Conservation (phyloP, 192 early-diverging fungal genomes). For the Coemansia furcata region DNA sequence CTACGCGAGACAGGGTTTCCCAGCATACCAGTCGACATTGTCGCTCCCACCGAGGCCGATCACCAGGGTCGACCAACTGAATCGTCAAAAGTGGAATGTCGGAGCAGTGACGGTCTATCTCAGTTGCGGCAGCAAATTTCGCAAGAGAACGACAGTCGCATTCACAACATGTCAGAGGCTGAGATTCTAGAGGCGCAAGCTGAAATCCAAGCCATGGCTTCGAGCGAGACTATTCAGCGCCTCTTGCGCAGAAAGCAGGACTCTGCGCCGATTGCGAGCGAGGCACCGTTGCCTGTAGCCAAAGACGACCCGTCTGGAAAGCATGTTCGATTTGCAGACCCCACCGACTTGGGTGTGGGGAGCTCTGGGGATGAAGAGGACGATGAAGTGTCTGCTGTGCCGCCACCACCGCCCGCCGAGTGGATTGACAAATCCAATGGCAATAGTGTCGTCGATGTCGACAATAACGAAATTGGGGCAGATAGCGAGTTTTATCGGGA, state of each 20-base stretch:
- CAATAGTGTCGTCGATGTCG: slow-evolving; percentile 9
- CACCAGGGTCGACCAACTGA: neutral
- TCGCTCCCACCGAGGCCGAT: neutral
- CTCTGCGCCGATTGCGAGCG: neutral
- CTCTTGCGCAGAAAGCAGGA: slow-evolving; percentile 43
- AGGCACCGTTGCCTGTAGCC: neutral
- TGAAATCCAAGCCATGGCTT: slow-evolving; percentile 64
- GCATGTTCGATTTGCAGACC: slow-evolving; percentile 33
- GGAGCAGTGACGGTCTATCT: neutral
- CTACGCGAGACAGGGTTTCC: slow-evolving; percentile 30
- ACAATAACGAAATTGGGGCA: slow-evolving; percentile 28
- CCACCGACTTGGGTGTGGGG: slow-evolving; percentile 6
- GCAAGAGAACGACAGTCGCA: slow-evolving; percentile 55
- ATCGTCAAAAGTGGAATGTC: neutral
- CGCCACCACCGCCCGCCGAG: slow-evolving; percentile 39
- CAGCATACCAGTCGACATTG: slow-evolving; percentile 20
- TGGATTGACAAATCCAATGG: slow-evolving; percentile 19
- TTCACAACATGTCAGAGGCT: slow-evolving; percentile 68
- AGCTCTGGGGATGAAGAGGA: neutral
- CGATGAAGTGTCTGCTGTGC: slow-evolving; percentile 12
- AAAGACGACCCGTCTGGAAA: neutral
- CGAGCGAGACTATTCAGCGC: slow-evolving; percentile 63
- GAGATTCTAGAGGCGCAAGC: slow-evolving; percentile 69
- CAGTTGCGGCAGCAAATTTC: slow-evolving; percentile 27
- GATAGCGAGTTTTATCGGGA: slow-evolving; percentile 40